phyloP scores from a whole-genome alignment of 345 rosid species.

The Citrus maxima region DNA sequence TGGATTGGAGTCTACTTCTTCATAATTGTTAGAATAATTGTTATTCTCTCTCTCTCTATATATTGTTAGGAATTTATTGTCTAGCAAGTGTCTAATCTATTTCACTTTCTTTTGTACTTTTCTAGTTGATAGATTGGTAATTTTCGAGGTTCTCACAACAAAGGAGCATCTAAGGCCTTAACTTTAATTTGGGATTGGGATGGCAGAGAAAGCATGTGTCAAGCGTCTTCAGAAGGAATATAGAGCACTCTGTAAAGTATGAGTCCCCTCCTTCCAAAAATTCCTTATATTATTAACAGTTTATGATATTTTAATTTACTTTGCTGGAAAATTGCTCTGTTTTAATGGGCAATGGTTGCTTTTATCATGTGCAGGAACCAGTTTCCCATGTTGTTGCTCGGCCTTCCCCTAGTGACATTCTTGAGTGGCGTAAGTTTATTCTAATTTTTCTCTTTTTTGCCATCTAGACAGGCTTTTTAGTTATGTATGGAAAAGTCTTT shows the following conservation, averaged over 20 bases:
- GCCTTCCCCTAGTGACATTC: conserved; percentile 89
- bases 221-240: conserved; percentile 97
- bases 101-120: conserved; percentile 3
- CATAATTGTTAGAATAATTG: not conserved
- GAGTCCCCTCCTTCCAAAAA: not conserved
- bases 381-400: conserved; percentile 90
- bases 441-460: conserved; percentile 4
- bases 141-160: conserved; percentile 8
- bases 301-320: not conserved
- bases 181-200: conserved; percentile 17
- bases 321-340: not conserved
- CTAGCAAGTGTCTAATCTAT: not conserved
- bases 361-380: conserved; percentile 64
- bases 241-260: conserved; percentile 92
- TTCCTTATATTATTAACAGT: conserved; percentile 3
- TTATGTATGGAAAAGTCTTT: conserved; percentile 10
- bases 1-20: not conserved
- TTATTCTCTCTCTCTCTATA: not conserved
- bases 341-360: conserved; percentile 8
- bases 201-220: conserved; percentile 93
- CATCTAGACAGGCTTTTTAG: not conserved
- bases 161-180: conserved; percentile 3
- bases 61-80: not conserved
- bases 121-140: conserved; percentile 7
- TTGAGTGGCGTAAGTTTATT: conserved; percentile 91